A percentile compares a stretch with the other conserved stretches of the same genome.
Conservation (phyloP, 192 early-diverging fungal genomes). For the Gryganskiella cystojenkinii region DNA sequence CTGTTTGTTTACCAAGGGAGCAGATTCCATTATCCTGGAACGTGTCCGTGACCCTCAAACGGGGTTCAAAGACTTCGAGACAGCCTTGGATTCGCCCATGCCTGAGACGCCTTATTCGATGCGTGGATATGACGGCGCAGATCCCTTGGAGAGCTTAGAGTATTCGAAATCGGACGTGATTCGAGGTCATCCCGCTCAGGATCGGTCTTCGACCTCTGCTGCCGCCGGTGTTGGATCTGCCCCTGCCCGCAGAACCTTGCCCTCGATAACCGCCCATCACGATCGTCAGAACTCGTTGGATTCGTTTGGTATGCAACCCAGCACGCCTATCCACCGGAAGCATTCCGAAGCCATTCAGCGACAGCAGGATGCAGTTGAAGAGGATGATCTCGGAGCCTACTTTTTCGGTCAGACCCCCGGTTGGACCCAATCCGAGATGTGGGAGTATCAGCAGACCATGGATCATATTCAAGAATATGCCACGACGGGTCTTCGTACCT, state of each 20-base stretch:
- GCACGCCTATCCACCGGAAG: background rate
- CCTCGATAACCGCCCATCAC: no score
- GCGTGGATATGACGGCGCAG: constrained; percentile 21
- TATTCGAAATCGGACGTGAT: constrained; percentile 27
- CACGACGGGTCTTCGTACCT: constrained; percentile 85
- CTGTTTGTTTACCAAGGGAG: constrained; percentile 89
- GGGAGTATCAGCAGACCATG: constrained; percentile 68
- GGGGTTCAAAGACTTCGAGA: constrained; percentile 29
- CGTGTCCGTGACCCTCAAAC: constrained; percentile 57
- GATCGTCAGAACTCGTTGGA: no score
- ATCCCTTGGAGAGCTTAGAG: constrained; percentile 37
- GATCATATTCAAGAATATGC: constrained; percentile 78
- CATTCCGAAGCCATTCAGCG: constrained; percentile 1
- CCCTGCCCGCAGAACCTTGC: background rate
- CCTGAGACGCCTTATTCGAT: constrained; percentile 20
- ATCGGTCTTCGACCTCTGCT: constrained; percentile 28
- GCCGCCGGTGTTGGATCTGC: constrained; percentile 15
- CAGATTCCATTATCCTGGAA: constrained; percentile 88
- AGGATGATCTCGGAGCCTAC: constrained; percentile 30
- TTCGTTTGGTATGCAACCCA: no score
- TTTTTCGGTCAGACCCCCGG: constrained; percentile 48
- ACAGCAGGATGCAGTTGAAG: constrained; percentile 14
- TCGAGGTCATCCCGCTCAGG: background rate
- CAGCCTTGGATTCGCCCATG: constrained; percentile 22
- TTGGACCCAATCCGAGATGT: constrained; percentile 54